Conservation (phyloP, 805 yeast species). For the Komagataella phaffii region DNA sequence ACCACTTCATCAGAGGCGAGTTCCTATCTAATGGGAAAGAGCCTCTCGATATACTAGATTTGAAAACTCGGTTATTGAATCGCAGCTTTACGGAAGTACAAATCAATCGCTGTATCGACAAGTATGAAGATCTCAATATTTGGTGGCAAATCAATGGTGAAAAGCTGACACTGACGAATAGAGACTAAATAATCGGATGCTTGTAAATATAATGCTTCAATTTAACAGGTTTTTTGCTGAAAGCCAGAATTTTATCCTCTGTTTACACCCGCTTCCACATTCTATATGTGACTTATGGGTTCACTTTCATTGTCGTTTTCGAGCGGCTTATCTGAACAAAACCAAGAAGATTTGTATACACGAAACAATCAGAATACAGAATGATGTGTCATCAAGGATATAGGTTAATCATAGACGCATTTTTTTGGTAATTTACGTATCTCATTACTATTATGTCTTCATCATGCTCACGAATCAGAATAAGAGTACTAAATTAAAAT, state of each 20-base stretch:
- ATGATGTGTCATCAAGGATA: too few relatives aligned
- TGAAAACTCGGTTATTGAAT: neutral
- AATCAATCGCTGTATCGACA: neutral
- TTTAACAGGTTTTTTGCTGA: neutral
- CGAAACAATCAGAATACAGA: too few relatives aligned
- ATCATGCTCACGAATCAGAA: too few relatives aligned
- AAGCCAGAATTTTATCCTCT: neutral
- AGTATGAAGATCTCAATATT: neutral
- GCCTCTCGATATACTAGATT: neutral
- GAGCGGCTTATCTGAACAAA: too few relatives aligned
- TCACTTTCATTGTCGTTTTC: too few relatives aligned
- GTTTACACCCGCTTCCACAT: neutral
- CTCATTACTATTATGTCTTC: too few relatives aligned
- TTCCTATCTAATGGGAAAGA: neutral
- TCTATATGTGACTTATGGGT: too few relatives aligned
- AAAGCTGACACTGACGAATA: neutral
- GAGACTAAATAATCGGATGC: neutral
- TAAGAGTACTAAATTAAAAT: too few relatives aligned
- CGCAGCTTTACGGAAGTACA: neutral
- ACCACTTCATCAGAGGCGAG: conserved; percentile 38
- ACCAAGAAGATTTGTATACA: too few relatives aligned
- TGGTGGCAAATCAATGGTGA: neutral
- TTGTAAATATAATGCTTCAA: too few relatives aligned
- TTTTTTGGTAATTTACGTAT: too few relatives aligned
- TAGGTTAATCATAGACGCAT: too few relatives aligned